Conservation (phyloP, 129 eudicot species). For the Silybum marianum region DNA sequence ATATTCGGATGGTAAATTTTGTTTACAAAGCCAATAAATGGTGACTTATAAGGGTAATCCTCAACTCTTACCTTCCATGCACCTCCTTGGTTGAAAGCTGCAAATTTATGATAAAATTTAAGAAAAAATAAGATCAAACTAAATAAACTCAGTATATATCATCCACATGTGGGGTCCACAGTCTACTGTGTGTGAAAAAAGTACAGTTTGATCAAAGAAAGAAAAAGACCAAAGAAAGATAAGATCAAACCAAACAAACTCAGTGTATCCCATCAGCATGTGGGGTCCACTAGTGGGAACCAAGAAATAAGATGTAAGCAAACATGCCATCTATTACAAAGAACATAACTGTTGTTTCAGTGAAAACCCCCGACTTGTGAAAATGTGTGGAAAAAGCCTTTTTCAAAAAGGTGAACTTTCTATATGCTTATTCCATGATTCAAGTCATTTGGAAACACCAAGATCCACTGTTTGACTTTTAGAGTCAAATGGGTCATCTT, state of each 20-base stretch:
- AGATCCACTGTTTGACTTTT: background rate
- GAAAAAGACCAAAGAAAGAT: too few species aligned
- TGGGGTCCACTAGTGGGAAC: too few species aligned
- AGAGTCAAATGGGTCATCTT: background rate
- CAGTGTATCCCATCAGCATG: background rate
- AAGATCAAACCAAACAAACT: background rate
- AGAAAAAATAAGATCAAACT: too few species aligned
- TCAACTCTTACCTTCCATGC: constrained; percentile 79
- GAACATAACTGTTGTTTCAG: background rate
- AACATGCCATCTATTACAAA: too few species aligned
- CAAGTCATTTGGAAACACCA: background rate
- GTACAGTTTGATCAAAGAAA: background rate
- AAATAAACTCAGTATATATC: background rate
- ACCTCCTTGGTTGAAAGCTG: constrained; percentile 78
- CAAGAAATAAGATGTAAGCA: too few species aligned
- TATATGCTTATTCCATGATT: background rate
- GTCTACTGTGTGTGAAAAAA: too few species aligned
- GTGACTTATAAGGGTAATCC: constrained; percentile 80
- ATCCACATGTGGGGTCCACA: background rate
- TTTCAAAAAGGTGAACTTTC: too few species aligned
- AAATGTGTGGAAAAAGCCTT: too few species aligned
- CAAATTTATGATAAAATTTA: background rate
- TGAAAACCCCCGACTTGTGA: too few species aligned
- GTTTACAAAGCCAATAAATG: constrained; percentile 66
- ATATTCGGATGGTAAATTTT: constrained; percentile 83